These are phyloP conservation scores for Argentina anserina DNA, from an alignment of 306 rosid species.

Conservation along the genomic window DNA sequence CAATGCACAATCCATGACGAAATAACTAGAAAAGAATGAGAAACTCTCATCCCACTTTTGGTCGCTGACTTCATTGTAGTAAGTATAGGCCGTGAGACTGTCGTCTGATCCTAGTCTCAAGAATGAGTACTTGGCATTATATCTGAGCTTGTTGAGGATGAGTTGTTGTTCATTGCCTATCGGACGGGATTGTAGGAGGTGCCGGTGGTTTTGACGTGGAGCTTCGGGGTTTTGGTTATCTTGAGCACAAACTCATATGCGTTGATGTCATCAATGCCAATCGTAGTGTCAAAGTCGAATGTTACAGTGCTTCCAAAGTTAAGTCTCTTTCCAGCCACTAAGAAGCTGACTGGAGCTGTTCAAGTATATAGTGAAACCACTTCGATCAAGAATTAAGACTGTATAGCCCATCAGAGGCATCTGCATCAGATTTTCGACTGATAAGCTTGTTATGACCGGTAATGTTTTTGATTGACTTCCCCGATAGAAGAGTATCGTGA, in stretches of 20 bases:
- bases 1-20: slow-evolving; percentile 28
- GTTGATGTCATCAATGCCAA: slow-evolving; percentile 7
- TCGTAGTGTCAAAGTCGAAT: slow-evolving; percentile 2
- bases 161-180: not conserved
- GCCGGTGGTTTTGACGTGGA: not conserved
- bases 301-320: slow-evolving; percentile 11
- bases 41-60: slow-evolving; percentile 34
- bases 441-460: slow-evolving; percentile 21
- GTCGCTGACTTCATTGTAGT: slow-evolving; percentile 9
- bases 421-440: slow-evolving; percentile 28
- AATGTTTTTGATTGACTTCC: slow-evolving; percentile 20
- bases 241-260: slow-evolving; percentile 27
- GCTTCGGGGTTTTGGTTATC: not conserved
- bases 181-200: slow-evolving; percentile 28
- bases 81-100: slow-evolving; percentile 29
- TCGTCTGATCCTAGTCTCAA: slow-evolving; percentile 31
- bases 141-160: slow-evolving; percentile 24
- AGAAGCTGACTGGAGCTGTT: slow-evolving; percentile 24
- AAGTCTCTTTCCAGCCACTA: slow-evolving; percentile 22
- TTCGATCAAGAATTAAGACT: slow-evolving; percentile 20
- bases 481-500: slow-evolving; percentile 24
- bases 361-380: slow-evolving; percentile 25
- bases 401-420: slow-evolving; percentile 28
- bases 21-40: slow-evolving; percentile 29
- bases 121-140: slow-evolving; percentile 28